phyloP scores from a whole-genome alignment of 2,329 filamentous ascomycete species.

The Ceratocystis smalleyi region DNA sequence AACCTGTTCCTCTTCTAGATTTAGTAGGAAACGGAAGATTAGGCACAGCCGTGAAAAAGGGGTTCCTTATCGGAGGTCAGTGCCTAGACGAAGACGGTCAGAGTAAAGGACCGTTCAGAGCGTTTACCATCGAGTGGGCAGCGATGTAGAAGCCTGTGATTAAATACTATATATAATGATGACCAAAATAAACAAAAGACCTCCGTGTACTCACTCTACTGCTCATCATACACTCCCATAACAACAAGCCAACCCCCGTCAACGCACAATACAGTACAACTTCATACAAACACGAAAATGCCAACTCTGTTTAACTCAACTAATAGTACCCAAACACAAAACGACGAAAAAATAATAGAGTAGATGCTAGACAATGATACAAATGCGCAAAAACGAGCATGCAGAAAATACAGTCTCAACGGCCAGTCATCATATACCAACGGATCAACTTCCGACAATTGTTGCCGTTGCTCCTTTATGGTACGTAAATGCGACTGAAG shows the following conservation, averaged over 20 bases:
- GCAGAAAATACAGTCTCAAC: background rate
- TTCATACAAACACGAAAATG: too few species aligned
- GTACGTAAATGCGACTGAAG: conserved; percentile 84
- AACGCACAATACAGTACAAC: too few species aligned
- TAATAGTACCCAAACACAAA: background rate
- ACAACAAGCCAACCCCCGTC: background rate
- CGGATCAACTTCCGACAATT: background rate
- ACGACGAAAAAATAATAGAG: background rate
- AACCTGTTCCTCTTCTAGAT: conserved; percentile 70
- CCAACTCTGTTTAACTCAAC: background rate
- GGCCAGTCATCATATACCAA: background rate
- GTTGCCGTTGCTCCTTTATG: conserved; percentile 27
- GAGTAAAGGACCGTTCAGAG: conserved; percentile 36
- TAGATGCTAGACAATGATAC: background rate
- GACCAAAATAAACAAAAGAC: background rate
- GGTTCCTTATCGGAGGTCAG: conserved; percentile 68
- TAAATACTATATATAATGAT: conserved; percentile 3
- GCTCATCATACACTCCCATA: too few species aligned
- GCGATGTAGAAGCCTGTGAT: conserved; percentile 49
- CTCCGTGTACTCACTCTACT: too few species aligned
- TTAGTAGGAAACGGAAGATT: conserved; percentile 73
- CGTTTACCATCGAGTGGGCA: conserved; percentile 86
- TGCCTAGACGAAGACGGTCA: conserved; percentile 25
- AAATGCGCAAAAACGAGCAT: conserved; percentile 12
- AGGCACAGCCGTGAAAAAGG: conserved; percentile 92